phyloP scores from a whole-genome alignment of 306 rosid species.

The Dalbergia cochinchinensis region DNA sequence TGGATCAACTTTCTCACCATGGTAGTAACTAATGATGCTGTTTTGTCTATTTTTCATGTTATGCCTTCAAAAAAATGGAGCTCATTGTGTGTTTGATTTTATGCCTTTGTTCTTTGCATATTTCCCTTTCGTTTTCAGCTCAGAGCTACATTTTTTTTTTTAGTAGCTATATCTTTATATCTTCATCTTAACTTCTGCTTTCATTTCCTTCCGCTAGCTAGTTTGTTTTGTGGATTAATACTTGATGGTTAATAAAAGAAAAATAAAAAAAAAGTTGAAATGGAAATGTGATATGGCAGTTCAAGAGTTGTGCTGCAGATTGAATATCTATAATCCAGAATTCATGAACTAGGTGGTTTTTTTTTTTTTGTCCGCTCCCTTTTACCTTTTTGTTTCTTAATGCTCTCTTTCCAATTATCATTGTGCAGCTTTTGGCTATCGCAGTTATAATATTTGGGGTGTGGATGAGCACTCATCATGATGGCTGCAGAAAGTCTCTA shows the following conservation, averaged over 20 bases:
- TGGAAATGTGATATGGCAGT: not conserved
- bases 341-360: not conserved
- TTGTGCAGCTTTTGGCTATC: slow-evolving; percentile 75
- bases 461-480: slow-evolving; percentile 91
- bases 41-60: not conserved
- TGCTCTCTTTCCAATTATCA: slow-evolving; percentile 29
- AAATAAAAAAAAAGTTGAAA: not conserved
- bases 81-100: not conserved
- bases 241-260: not conserved
- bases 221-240: slow-evolving; percentile 3
- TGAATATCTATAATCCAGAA: not conserved
- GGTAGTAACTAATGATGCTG: slow-evolving; percentile 51
- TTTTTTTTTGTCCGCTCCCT: not conserved
- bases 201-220: slow-evolving; percentile 24
- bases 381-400: not conserved
- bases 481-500: slow-evolving; percentile 85
- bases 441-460: slow-evolving; percentile 82
- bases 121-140: slow-evolving; percentile 26
- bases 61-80: not conserved
- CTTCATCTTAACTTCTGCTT: too few species aligned
- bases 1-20: slow-evolving; percentile 95
- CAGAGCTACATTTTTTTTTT: not conserved
- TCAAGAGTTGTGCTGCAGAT: not conserved
- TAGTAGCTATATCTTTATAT: too few species aligned
- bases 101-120: slow-evolving; percentile 18